phyloP scores from a whole-genome alignment of 1,284 basidiomycete genomes.

The Puccinia horiana region DNA sequence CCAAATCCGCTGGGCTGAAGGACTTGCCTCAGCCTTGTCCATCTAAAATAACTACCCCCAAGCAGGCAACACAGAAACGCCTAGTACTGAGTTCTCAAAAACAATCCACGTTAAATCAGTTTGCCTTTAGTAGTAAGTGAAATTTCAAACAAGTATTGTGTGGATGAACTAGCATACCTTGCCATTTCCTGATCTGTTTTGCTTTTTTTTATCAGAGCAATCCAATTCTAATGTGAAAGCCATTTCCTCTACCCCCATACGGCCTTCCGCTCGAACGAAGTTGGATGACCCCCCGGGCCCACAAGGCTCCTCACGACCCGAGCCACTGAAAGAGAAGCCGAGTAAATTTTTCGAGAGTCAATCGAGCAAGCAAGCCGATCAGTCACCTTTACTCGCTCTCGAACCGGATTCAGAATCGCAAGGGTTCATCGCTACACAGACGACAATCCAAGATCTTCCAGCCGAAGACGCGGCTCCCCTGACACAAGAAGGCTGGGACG shows the following conservation, averaged over 20 bases:
- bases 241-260: neutral
- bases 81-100: conserved; percentile 14
- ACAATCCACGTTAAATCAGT: conserved; percentile 41
- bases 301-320: neutral
- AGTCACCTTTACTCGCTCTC: neutral
- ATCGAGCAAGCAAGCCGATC: neutral
- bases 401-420: conserved; percentile 16
- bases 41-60: neutral
- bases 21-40: neutral
- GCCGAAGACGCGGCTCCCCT: conserved; percentile 25
- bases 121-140: conserved; percentile 46
- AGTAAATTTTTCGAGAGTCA: conserved; percentile 37
- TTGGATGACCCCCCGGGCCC: neutral
- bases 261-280: neutral
- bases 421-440: conserved; percentile 5
- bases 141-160: neutral
- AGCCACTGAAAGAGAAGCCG: neutral
- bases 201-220: neutral
- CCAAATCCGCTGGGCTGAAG: neutral
- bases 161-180: neutral
- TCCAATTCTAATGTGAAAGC: neutral
- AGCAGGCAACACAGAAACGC: conserved; percentile 13
- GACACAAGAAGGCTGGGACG: conserved; percentile 36
- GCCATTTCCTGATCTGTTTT: neutral
- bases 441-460: conserved; percentile 22